Evolutionary conservation across 2,329 filamentous ascomycete species (phyloP).

Genomic region (Helotiales sp.): DNA sequence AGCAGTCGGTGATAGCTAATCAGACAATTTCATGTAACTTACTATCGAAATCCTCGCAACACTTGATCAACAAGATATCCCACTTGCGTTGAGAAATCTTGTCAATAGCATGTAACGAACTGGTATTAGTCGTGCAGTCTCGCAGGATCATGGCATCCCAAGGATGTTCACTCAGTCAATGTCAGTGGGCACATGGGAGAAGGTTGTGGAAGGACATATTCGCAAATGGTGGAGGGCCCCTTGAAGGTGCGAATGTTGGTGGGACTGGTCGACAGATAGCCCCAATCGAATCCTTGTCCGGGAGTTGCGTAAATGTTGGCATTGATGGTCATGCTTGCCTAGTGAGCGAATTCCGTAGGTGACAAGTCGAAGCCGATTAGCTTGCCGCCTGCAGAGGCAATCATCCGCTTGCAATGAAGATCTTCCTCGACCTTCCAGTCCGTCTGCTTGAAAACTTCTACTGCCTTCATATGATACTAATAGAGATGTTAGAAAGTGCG

Average conservation of each 20-base stretch:
- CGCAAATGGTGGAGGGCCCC: not conserved
- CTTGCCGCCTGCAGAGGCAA: not conserved
- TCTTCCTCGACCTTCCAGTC: not conserved
- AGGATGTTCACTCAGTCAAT: not conserved
- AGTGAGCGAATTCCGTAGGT: not conserved
- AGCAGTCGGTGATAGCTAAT: not conserved
- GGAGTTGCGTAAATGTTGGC: not conserved
- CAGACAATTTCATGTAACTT: not conserved
- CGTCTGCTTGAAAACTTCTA: not conserved
- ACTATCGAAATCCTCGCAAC: constrained; percentile 2
- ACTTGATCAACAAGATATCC: constrained; percentile 1
- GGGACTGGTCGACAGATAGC: not conserved
- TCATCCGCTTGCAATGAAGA: not conserved
- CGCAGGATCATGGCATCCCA: constrained; percentile 4
- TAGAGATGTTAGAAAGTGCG: not conserved
- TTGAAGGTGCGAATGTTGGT: not conserved
- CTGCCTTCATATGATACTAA: not conserved
- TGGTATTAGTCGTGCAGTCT: not conserved
- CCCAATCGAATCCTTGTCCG: not conserved
- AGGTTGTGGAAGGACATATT: not conserved
- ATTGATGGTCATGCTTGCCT: not conserved
- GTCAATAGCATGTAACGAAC: not conserved
- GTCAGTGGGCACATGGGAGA: not conserved
- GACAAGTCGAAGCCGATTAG: not conserved
- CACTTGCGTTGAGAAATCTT: not conserved